These are phyloP conservation scores for Pythium brachiatum DNA, from an alignment of 352 stramenopile species.

Conservation along the genomic window DNA sequence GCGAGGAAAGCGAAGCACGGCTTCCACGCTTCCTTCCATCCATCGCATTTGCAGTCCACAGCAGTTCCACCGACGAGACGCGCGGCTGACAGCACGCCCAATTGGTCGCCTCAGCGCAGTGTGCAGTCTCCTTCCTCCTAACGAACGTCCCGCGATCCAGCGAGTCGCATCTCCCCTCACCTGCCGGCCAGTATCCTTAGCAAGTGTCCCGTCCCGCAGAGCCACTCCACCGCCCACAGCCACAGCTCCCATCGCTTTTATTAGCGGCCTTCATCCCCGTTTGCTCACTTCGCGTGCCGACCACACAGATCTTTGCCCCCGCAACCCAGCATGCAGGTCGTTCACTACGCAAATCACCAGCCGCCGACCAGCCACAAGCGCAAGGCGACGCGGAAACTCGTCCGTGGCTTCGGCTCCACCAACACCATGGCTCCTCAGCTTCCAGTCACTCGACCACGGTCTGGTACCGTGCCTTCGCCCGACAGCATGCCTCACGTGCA, in stretches of 20 bases:
- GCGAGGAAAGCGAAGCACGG: slow-evolving; percentile 15
- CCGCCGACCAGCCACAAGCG: slow-evolving; percentile 13
- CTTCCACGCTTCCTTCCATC: slow-evolving; percentile 9
- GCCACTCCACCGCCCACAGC: background rate
- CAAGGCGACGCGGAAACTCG: slow-evolving; percentile 3
- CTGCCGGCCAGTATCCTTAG: background rate
- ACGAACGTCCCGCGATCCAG: background rate
- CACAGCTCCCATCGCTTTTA: slow-evolving; percentile 7
- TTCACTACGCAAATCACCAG: slow-evolving; percentile 22
- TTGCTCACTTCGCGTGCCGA: background rate
- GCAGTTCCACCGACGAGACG: background rate
- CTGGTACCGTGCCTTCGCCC: slow-evolving; percentile 22
- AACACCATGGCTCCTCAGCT: slow-evolving; percentile 13
- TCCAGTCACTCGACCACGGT: slow-evolving; percentile 34
- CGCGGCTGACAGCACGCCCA: background rate
- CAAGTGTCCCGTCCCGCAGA: slow-evolving; percentile 8
- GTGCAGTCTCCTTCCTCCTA: background rate
- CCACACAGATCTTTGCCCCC: background rate
- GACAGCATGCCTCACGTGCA: slow-evolving; percentile 46
- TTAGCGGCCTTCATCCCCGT: slow-evolving; percentile 5
- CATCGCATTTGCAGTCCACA: background rate
- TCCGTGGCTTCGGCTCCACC: slow-evolving; percentile 15
- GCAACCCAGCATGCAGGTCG: slow-evolving; percentile 19
- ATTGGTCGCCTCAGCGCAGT: background rate
- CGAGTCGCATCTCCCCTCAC: slow-evolving; percentile 2